Evolutionary conservation across 2,329 filamentous ascomycete genomes (phyloP).

Genomic region (Aspergillus luchuensis): DNA sequence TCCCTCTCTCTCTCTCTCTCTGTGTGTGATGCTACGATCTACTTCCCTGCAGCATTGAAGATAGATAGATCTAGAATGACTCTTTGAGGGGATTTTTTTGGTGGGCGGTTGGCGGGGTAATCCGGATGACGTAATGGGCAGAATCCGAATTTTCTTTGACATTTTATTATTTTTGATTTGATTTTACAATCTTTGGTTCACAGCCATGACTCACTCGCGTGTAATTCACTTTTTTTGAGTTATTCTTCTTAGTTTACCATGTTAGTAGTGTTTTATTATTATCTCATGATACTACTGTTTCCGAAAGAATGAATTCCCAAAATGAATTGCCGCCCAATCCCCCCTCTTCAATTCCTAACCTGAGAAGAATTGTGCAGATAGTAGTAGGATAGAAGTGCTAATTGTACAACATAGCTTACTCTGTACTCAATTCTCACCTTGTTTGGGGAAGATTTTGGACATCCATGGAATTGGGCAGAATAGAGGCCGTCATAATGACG

Average conservation of each 20-base stretch:
- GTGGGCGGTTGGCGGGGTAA: conserved; percentile 13
- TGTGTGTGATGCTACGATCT: not conserved
- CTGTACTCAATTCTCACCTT: not conserved
- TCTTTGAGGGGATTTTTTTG: not conserved
- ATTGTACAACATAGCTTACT: not conserved
- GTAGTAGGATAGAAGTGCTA: no score
- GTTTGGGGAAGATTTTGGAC: not conserved
- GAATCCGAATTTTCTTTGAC: conserved; percentile 1
- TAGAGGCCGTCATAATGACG: conserved; percentile 8
- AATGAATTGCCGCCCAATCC: no score
- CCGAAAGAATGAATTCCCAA: no score
- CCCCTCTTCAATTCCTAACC: no score
- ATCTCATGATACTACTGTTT: no score
- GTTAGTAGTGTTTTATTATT: no score
- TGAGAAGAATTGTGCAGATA: no score
- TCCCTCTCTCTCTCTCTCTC: not conserved
- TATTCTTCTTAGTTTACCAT: no score
- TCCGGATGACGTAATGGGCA: conserved; percentile 7
- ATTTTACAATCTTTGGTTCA: not conserved
- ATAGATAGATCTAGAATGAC: no score
- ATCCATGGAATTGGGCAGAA: conserved; percentile 6
- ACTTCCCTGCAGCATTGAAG: not conserved
- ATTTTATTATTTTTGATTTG: no score
- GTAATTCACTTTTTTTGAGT: not conserved
- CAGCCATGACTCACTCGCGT: not conserved